Evolutionary conservation across 1,139 yeast species (phyloP).

Genomic region (Blastobotrys aristatus): DNA sequence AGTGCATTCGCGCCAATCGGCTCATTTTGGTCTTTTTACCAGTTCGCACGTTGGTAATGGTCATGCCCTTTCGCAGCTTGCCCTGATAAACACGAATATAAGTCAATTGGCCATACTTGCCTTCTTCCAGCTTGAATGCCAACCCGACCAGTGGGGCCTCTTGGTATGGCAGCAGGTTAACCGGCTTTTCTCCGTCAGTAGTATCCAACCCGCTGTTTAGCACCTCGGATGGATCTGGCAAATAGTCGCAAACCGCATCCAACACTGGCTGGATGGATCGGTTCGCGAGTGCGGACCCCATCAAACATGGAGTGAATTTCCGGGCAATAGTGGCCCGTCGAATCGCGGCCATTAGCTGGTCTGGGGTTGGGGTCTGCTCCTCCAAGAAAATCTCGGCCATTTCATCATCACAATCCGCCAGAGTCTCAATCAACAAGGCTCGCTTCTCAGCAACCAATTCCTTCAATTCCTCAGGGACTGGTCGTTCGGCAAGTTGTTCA

Average conservation of each 20-base stretch:
- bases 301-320: conserved; percentile 93
- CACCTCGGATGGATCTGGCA: conserved; percentile 93
- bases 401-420: conserved; percentile 97
- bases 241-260: conserved; percentile 92
- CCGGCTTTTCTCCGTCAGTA: conserved; percentile 61
- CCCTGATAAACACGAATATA: conserved; percentile 98
- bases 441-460: conserved; percentile 82
- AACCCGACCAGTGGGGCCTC: conserved; percentile 85
- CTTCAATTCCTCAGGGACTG: conserved; percentile 68
- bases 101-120: conserved; percentile 95
- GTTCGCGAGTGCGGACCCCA: conserved; percentile 98
- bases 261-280: conserved; percentile 91
- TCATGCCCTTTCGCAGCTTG: conserved; percentile 80
- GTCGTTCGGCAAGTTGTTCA: conserved; percentile 58
- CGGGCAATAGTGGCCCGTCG: conserved; percentile 96
- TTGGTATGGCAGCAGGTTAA: conserved; percentile 69
- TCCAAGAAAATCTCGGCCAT: conserved; percentile 90
- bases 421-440: conserved; percentile 75
- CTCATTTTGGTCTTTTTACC: conserved; percentile 93
- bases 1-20: conserved; percentile 97
- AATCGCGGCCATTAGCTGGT: conserved; percentile 81
- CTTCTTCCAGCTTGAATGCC: conserved; percentile 97
- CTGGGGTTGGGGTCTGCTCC: conserved; percentile 79
- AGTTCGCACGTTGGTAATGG: conserved; percentile 82
- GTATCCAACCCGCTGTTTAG: conserved; percentile 85